Conservation (phyloP, 441 rosid genomes). For the Hura crepitans region DNA sequence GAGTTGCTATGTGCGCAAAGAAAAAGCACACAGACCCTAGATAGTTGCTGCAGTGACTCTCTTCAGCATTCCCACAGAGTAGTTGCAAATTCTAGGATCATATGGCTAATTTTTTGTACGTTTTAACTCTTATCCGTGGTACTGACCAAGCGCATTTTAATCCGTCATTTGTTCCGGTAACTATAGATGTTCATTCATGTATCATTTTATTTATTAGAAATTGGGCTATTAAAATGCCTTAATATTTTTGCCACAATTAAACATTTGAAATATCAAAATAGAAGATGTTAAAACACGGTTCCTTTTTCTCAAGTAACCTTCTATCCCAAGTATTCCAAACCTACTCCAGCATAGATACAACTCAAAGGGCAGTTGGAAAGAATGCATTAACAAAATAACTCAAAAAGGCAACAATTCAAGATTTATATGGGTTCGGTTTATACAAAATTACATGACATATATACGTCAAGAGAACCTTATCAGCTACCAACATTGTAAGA, state of each 20-base stretch:
- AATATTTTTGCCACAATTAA: not conserved
- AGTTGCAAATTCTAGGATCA: constrained; percentile 19
- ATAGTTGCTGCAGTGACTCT: not conserved
- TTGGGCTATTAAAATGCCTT: constrained; percentile 9
- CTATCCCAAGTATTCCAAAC: too few species aligned
- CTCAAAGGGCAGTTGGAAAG: too few species aligned
- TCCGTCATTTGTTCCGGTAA: constrained; percentile 11
- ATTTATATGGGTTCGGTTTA: constrained; percentile 26
- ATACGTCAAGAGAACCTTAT: constrained; percentile 34
- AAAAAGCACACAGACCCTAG: constrained; percentile 7
- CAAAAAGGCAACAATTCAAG: constrained; percentile 9
- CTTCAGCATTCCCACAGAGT: constrained; percentile 1
- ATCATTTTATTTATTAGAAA: not conserved
- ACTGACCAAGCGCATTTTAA: constrained; percentile 17
- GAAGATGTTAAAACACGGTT: too few species aligned
- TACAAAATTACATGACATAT: constrained; percentile 34
- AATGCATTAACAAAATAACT: not conserved
- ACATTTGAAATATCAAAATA: not conserved
- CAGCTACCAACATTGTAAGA: constrained; percentile 28
- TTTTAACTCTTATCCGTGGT: constrained; percentile 3
- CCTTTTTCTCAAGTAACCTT: too few species aligned
- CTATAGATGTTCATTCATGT: constrained; percentile 12
- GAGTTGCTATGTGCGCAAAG: constrained; percentile 28
- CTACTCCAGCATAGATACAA: not conserved
- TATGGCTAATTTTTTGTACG: constrained; percentile 6